These are phyloP conservation scores for Calocybe indica DNA, from an alignment of 768 basidiomycete species.

Conservation along the genomic window DNA sequence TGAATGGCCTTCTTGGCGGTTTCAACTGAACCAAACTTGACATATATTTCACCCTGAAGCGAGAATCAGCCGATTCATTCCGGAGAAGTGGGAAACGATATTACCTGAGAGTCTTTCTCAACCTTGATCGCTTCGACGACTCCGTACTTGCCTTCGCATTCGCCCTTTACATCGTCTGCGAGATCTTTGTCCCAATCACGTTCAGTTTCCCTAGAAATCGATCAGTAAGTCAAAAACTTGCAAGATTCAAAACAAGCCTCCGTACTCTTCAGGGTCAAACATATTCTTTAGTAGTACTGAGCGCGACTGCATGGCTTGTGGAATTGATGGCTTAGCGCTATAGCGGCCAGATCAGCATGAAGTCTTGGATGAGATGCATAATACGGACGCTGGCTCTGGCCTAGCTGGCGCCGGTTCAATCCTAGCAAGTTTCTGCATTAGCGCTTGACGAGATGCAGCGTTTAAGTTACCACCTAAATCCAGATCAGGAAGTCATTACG, in stretches of 20 bases:
- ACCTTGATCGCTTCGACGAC: slow-evolving; percentile 83
- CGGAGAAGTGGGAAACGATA: slow-evolving; percentile 1
- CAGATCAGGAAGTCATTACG: slow-evolving; percentile 4
- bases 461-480: slow-evolving; percentile 89
- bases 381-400: slow-evolving; percentile 46
- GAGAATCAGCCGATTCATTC: slow-evolving; percentile 6
- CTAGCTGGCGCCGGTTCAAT: slow-evolving; percentile 59
- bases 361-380: slow-evolving; percentile 26
- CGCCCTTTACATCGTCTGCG: slow-evolving; percentile 91
- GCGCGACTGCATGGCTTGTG: slow-evolving; percentile 82
- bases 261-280: slow-evolving; percentile 96
- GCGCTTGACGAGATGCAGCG: slow-evolving; percentile 95
- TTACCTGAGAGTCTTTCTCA: slow-evolving; percentile 88
- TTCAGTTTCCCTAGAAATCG: slow-evolving; percentile 74
- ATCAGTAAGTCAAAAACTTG: not conserved
- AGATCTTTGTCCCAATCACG: slow-evolving; percentile 96
- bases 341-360: slow-evolving; percentile 9
- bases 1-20: slow-evolving; percentile 79
- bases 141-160: slow-evolving; percentile 91
- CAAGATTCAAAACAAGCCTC: slow-evolving; percentile 5
- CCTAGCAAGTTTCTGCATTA: slow-evolving; percentile 99
- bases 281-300: slow-evolving; percentile 90
- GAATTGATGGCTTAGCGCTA: slow-evolving; percentile 74
- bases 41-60: slow-evolving; percentile 89
- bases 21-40: slow-evolving; percentile 81